Percentiles rank a stretch among this genome's conserved stretches.
Evolutionary conservation across 1,284 basidiomycete species (phyloP).

Genomic region (Athelia sp.): DNA sequence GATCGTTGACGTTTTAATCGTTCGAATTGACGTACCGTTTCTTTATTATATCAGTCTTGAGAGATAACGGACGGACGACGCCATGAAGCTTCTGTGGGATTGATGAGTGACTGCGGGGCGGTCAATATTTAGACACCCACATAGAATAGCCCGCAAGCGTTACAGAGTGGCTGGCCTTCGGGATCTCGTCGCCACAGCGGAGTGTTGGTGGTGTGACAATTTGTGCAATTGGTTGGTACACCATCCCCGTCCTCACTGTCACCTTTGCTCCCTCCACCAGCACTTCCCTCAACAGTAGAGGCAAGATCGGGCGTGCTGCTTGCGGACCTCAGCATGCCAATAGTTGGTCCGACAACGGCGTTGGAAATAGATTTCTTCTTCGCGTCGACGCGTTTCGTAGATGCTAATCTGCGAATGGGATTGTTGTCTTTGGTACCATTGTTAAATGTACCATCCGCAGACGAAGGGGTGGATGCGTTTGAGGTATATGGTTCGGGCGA

Average conservation of each 20-base stretch:
- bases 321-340: conserved; percentile 33
- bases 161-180: conserved; percentile 91
- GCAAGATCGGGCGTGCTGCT: conserved; percentile 52
- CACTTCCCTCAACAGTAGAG: conserved; percentile 23
- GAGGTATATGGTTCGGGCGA: conserved; percentile 74
- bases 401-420: conserved; percentile 49
- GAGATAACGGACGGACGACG: conserved; percentile 86
- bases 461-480: conserved; percentile 66
- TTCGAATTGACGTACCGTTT: conserved; percentile 64
- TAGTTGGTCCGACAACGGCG: conserved; percentile 24
- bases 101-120: conserved; percentile 12
- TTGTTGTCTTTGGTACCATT: conserved; percentile 19
- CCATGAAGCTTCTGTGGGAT: conserved; percentile 82
- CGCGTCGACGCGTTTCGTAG: conserved; percentile 47
- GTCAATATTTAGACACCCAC: conserved; percentile 44
- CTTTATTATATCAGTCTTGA: conserved; percentile 98
- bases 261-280: conserved; percentile 30
- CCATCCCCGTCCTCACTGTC: conserved; percentile 63
- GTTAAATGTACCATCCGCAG: conserved; percentile 43
- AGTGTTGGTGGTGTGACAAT: conserved; percentile 94
- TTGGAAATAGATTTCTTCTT: conserved; percentile 44
- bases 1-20: neutral
- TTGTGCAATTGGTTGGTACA: conserved; percentile 82
- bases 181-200: conserved; percentile 94
- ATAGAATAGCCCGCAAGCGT: conserved; percentile 89